These are phyloP conservation scores for Oryza nivara DNA, from an alignment of 176 grass and related monocot species.

Conservation along the genomic window DNA sequence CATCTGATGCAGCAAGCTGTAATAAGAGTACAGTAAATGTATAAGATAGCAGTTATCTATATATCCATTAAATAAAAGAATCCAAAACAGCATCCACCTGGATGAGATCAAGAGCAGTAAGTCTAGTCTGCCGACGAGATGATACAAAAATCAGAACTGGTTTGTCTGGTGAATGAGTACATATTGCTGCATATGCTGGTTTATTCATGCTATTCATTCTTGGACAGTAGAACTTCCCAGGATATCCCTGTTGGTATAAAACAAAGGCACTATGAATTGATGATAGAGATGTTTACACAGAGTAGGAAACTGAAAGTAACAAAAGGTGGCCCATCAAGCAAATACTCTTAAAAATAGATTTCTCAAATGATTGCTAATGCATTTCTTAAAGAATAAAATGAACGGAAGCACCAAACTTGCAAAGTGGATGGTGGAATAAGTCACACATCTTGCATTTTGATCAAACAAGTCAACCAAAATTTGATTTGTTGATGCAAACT, in stretches of 20 bases:
- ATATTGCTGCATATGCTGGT: slow-evolving; percentile 98
- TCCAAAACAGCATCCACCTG: slow-evolving; percentile 61
- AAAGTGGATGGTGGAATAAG: background rate
- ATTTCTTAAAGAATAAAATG: background rate
- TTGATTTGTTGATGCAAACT: background rate
- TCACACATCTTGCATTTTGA: background rate
- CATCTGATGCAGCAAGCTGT: slow-evolving; percentile 92
- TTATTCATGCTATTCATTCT: slow-evolving; percentile 99
- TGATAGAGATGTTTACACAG: slow-evolving; percentile 32
- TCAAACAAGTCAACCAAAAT: background rate
- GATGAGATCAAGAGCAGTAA: slow-evolving; percentile 99
- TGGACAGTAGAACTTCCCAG: slow-evolving; percentile 96
- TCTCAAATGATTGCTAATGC: background rate
- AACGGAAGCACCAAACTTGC: background rate
- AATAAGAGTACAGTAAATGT: slow-evolving; percentile 43
- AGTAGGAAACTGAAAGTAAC: background rate
- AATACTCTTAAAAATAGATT: slow-evolving; percentile 13
- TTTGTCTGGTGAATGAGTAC: slow-evolving; percentile 93
- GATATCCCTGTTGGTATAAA: slow-evolving; percentile 81
- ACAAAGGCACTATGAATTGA: slow-evolving; percentile 36
- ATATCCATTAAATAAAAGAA: slow-evolving; percentile 33
- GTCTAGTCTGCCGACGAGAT: slow-evolving; percentile 92
- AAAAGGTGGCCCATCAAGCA: background rate
- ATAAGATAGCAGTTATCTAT: slow-evolving; percentile 19
- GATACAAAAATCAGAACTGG: slow-evolving; percentile 99